Evolutionary conservation across 2,329 filamentous ascomycete species (phyloP).

Genomic region (Podosphaera xanthii): DNA sequence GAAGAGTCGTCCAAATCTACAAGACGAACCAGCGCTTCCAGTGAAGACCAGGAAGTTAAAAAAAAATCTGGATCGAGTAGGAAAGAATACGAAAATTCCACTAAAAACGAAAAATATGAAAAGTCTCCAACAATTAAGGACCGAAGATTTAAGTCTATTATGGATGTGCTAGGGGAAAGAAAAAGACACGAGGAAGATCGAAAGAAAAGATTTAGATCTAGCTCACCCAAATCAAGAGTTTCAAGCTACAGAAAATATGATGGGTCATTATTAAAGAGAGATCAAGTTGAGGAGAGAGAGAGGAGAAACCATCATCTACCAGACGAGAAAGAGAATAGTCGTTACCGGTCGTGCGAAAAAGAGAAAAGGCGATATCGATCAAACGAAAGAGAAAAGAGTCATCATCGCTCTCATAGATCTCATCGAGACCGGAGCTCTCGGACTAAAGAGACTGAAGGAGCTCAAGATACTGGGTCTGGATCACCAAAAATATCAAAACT

Average conservation of each 20-base stretch:
- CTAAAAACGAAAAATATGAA: conserved; percentile 2
- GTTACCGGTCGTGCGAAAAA: conserved; percentile 2
- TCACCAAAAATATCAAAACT: conserved; percentile 2
- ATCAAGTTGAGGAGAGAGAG: neutral
- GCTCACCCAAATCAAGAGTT: conserved; percentile 10
- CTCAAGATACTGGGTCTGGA: neutral
- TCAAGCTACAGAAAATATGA: conserved; percentile 16
- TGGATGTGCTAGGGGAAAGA: conserved; percentile 6
- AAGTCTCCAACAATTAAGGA: conserved; percentile 1
- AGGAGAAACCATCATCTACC: conserved; percentile 4
- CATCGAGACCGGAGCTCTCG: conserved; percentile 4
- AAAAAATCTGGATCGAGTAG: neutral
- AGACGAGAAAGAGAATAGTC: conserved; percentile 4
- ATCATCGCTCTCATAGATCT: conserved; percentile 5
- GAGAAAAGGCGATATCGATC: conserved; percentile 4
- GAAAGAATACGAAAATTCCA: neutral
- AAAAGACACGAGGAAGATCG: conserved; percentile 5
- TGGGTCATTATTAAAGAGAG: conserved; percentile 11
- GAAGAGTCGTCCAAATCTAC: conserved; percentile 1
- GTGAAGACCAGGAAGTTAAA: neutral
- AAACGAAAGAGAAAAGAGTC: conserved; percentile 4
- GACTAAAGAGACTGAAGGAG: conserved; percentile 1
- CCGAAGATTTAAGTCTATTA: conserved; percentile 5
- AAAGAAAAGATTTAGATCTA: conserved; percentile 7
- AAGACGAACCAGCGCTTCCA: neutral